Percentiles rank a stretch among this genome's conserved stretches.
Evolutionary conservation across 805 yeast genomes (phyloP).

Genomic region (Wickerhamiella brachini): DNA sequence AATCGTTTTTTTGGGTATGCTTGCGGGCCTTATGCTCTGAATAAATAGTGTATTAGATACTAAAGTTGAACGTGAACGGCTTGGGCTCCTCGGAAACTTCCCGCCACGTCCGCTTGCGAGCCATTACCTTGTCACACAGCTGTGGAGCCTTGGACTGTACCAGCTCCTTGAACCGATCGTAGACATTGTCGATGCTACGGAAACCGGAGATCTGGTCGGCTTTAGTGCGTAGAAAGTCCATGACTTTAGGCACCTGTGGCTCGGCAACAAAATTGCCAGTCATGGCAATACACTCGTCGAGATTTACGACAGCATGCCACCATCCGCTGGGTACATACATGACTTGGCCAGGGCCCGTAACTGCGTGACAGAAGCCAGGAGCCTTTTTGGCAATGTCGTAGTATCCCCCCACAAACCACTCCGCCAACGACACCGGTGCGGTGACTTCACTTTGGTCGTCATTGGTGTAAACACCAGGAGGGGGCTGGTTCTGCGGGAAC

Average conservation of each 20-base stretch:
- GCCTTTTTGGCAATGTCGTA: slow-evolving; percentile 46
- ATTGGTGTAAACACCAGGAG: slow-evolving; percentile 78
- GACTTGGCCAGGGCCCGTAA: slow-evolving; percentile 72
- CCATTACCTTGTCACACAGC: slow-evolving; percentile 22
- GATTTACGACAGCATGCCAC: slow-evolving; percentile 92
- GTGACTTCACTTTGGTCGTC: slow-evolving; percentile 77
- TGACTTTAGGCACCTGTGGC: slow-evolving; percentile 41
- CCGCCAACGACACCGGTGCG: slow-evolving; percentile 83
- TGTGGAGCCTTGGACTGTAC: slow-evolving; percentile 29
- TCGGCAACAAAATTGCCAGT: slow-evolving; percentile 81
- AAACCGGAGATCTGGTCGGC: slow-evolving; percentile 71
- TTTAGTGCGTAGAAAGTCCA: slow-evolving; percentile 54
- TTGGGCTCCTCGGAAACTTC: slow-evolving; percentile 1
- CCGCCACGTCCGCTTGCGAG: slow-evolving; percentile 7
- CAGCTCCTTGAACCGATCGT: slow-evolving; percentile 43
- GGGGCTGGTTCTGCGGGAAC: slow-evolving; percentile 63
- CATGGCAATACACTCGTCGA: slow-evolving; percentile 55
- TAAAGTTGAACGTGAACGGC: slow-evolving; percentile 1
- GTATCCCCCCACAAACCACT: slow-evolving; percentile 77
- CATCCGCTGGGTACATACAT: slow-evolving; percentile 90
- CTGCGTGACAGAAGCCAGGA: slow-evolving; percentile 44
- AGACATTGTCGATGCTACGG: slow-evolving; percentile 37
- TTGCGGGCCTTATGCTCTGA: no score
- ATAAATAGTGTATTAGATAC: background rate
- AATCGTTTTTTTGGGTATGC: no score